Conservation (phyloP, 2,329 filamentous ascomycete species). For the Cladophialophora immunda region DNA sequence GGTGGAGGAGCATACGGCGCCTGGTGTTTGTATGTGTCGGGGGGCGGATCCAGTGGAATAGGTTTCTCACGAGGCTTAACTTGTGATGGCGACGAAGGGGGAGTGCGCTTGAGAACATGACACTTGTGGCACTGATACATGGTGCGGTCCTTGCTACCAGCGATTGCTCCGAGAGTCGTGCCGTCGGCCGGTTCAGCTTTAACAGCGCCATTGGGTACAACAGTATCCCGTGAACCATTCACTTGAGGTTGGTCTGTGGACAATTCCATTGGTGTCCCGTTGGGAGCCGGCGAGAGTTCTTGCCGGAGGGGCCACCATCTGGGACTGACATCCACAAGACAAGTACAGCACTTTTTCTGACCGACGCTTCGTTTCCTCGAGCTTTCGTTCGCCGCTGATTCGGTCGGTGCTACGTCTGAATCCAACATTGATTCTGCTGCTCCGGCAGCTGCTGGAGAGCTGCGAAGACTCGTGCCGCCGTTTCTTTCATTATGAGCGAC, state of each 20-base stretch:
- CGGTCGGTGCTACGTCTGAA: slow-evolving; percentile 25
- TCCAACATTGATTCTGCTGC: slow-evolving; percentile 26
- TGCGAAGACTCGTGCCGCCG: slow-evolving; percentile 41
- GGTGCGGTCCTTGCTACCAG: slow-evolving; percentile 44
- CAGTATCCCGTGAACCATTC: slow-evolving; percentile 21
- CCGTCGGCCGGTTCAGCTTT: slow-evolving; percentile 41
- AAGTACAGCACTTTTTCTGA: slow-evolving; percentile 50
- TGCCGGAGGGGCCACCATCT: slow-evolving; percentile 67
- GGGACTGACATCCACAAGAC: slow-evolving; percentile 52
- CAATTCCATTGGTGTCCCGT: slow-evolving; percentile 23
- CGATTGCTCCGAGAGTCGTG: slow-evolving; percentile 36
- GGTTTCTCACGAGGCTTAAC: slow-evolving; percentile 41
- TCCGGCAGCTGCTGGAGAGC: slow-evolving; percentile 26
- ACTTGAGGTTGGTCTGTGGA: slow-evolving; percentile 7
- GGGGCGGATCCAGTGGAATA: slow-evolving; percentile 43
- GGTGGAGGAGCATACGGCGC: slow-evolving; percentile 47
- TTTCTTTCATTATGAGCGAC: slow-evolving; percentile 28
- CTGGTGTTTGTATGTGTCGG: slow-evolving; percentile 36
- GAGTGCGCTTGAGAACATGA: slow-evolving; percentile 56
- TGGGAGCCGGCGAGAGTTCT: slow-evolving; percentile 27
- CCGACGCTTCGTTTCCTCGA: slow-evolving; percentile 16
- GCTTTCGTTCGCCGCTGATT: slow-evolving; percentile 7
- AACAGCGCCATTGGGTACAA: slow-evolving; percentile 39
- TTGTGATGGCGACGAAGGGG: slow-evolving; percentile 41
- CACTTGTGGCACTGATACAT: slow-evolving; percentile 81